Evolutionary conservation across 441 rosid genomes (phyloP).

Genomic region (Rhodomyrtus psidioides): DNA sequence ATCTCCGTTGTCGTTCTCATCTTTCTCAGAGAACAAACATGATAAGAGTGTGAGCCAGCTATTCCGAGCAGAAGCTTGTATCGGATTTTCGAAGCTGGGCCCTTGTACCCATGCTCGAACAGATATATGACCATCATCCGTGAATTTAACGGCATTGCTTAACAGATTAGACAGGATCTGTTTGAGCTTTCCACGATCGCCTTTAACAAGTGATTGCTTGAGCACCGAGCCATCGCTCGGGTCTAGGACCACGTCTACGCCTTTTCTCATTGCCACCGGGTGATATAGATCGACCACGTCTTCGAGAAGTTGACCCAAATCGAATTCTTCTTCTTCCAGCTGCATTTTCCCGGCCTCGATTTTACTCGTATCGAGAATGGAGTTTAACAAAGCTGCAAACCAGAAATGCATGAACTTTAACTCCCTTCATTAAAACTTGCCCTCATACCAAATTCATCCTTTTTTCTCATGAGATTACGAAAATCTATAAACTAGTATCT

Average conservation of each 20-base stretch:
- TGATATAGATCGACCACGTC: constrained; percentile 46
- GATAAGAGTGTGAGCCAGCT: constrained; percentile 9
- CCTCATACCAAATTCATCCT: not conserved
- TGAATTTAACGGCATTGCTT: constrained; percentile 81
- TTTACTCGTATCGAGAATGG: constrained; percentile 71
- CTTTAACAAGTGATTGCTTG: constrained; percentile 39
- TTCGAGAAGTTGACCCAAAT: constrained; percentile 49
- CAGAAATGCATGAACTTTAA: not conserved
- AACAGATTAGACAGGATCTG: constrained; percentile 57
- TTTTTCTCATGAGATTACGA: not conserved
- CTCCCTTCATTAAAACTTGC: not conserved
- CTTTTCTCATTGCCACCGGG: constrained; percentile 50
- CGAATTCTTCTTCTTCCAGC: constrained; percentile 60
- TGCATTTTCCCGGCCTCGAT: constrained; percentile 78
- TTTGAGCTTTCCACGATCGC: constrained; percentile 54
- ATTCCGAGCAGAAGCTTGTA: constrained; percentile 16
- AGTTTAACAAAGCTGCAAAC: constrained; percentile 44
- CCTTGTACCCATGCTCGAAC: constrained; percentile 55
- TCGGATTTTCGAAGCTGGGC: constrained; percentile 17
- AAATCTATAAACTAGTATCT: not conserved
- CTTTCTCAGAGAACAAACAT: constrained; percentile 10
- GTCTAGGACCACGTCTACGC: constrained; percentile 63
- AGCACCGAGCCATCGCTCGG: constrained; percentile 46
- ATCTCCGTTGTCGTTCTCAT: not conserved
- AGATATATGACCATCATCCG: constrained; percentile 43